phyloP scores from a whole-genome alignment of 2,329 filamentous ascomycete genomes.

The Xylaria sp. region DNA sequence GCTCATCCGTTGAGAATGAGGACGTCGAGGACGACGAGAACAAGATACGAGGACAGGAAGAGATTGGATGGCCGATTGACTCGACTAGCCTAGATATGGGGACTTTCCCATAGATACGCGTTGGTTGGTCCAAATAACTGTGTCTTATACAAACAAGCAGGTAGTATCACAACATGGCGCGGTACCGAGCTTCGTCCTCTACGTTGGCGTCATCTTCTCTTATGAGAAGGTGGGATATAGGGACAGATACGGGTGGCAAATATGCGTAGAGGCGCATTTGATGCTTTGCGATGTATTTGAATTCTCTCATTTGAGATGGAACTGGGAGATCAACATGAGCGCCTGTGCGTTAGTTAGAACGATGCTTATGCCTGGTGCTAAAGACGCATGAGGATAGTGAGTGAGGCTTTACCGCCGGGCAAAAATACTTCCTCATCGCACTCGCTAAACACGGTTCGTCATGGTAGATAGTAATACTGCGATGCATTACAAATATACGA shows the following conservation, averaged over 20 bases:
- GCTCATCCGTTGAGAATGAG: not conserved
- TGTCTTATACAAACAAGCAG: too few species aligned
- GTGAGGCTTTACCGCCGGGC: not conserved
- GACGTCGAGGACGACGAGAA: too few species aligned
- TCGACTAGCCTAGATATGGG: too few species aligned
- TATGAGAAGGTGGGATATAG: not conserved
- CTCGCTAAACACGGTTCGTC: not conserved
- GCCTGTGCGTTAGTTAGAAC: too few species aligned
- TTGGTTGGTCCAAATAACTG: not conserved
- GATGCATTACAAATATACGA: not conserved
- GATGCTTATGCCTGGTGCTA: not conserved
- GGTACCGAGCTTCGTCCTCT: not conserved
- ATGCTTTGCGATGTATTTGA: not conserved
- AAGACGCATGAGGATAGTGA: not conserved
- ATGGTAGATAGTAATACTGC: not conserved
- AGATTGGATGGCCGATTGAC: too few species aligned
- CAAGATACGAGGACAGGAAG: not conserved
- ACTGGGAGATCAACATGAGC: not conserved
- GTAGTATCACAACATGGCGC: not conserved
- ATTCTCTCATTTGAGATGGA: not conserved
- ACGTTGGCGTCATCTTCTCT: not conserved
- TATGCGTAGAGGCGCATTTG: not conserved
- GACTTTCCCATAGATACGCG: too few species aligned
- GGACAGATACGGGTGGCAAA: not conserved
- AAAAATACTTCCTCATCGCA: not conserved